These are phyloP conservation scores for Monosporozyma solicola DNA, from an alignment of 805 yeast genomes.

Conservation along the genomic window DNA sequence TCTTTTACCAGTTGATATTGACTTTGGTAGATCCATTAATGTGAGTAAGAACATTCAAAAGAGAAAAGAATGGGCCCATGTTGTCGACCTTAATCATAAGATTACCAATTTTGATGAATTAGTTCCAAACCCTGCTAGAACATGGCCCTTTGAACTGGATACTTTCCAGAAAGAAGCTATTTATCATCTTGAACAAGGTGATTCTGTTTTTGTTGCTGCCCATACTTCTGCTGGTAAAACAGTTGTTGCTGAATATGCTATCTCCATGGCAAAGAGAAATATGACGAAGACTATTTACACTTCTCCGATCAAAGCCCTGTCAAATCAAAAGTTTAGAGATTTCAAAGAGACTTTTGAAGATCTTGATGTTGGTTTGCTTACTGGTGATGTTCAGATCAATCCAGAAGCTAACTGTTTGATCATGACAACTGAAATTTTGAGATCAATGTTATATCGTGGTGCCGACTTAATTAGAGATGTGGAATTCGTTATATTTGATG, in stretches of 20 bases:
- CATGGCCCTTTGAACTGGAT: slow-evolving; percentile 92
- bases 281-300: slow-evolving; percentile 97
- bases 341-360: slow-evolving; percentile 72
- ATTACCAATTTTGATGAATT: slow-evolving; percentile 79
- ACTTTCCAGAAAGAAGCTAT: slow-evolving; percentile 95
- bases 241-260: slow-evolving; percentile 96
- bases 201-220: slow-evolving; percentile 97
- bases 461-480: slow-evolving; percentile 95
- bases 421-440: slow-evolving; percentile 94
- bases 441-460: slow-evolving; percentile 94
- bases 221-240: slow-evolving; percentile 99
- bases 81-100: slow-evolving; percentile 76
- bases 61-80: slow-evolving; percentile 85
- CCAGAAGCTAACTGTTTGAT: slow-evolving; percentile 93
- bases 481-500: slow-evolving; percentile 95
- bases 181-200: slow-evolving; percentile 93
- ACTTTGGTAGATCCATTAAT: slow-evolving; percentile 35
- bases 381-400: slow-evolving; percentile 97
- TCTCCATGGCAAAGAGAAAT: slow-evolving; percentile 90
- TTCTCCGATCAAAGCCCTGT: slow-evolving; percentile 86
- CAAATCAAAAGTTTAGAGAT: slow-evolving; percentile 85
- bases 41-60: slow-evolving; percentile 17
- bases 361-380: slow-evolving; percentile 83
- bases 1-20: slow-evolving; percentile 42
- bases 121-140: slow-evolving; percentile 87